Base-by-base conservation (phyloP, 805 yeast genomes). In the Teunomyces tritomae region DNA sequence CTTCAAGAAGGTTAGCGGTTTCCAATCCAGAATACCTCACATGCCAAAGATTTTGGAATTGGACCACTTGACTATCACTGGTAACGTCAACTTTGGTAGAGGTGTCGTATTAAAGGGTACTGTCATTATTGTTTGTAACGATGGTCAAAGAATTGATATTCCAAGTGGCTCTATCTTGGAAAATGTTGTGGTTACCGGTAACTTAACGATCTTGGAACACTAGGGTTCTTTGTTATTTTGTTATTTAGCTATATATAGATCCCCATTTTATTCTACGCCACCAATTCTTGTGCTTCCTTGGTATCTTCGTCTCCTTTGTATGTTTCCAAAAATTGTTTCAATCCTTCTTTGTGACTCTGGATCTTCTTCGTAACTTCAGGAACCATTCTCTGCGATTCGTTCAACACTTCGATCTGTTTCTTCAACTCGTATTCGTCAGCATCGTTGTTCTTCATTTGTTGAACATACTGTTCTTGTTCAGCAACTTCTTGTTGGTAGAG, bases 101-200 rank as follows among this genome's bases (percentile, higher is more conserved):
- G 83, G 82, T 60, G 96, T 94, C 55, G 85, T 88, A 44, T 81
- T 94, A 64, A 94, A 88, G 78, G 99, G 99, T 55, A 94, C 98
- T 8, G 99, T 94, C 52, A 94, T 94, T 63, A 89, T 94, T 58
- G 98, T 94, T 46, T 92, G 97, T 71, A 90, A 91, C 50, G 98
- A 94, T 63, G 97, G 97, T 52, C 94, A 90, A 67, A 88, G 83
- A 74, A 94, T 94, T 61, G 97, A 94, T 65, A 89, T 94, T 77
- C 99, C 99, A 59, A 91, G 94, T 64, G 99, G 99, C 35, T 82
- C 96, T 10, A 78, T 91, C 46, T 79, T 94, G 62, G 99, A 94
- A 70, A 94, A 94, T 64, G 98, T 92, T 44, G 99, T 92, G 53
- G 89, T 92, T 60, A 92, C 99, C 45, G 99, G 99, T 68, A 90